Evolutionary conservation across 1,139 yeast species (phyloP), one percentile per base, ranked within the genome.

Genomic region (Candida sojae): DNA sequence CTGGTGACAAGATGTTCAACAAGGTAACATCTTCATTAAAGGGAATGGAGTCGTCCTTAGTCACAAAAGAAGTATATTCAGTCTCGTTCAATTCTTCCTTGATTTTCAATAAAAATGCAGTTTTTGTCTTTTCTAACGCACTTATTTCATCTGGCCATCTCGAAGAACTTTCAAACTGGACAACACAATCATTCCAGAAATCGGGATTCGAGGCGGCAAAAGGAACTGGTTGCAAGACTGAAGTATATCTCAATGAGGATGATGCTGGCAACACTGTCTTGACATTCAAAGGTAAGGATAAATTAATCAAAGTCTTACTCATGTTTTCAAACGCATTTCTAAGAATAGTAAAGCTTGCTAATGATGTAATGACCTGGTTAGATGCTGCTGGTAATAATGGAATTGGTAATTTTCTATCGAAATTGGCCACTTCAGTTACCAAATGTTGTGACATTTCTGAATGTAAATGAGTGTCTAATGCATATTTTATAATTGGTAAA

Each of bases 141-240:
- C 77, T 71, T 5, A 90, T 64, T 64, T 93, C 97, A 66, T 89
- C 96, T 1, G 99, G 99, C 99, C 99, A 95, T 64, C 84, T 83
- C n/a, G 83, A 77, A 1, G 97, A 88, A 3, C 88, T 75, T 69
- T 95, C 99, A 66, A 95, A 90, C 66, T 91, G 96, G 42, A 95
- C 66, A 10, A 92, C 77, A 26, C 86, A 84, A 45, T 87, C 91
- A 56, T 88, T 89, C 75, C 89, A 82, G 57, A 87, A 88, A 61
- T 89, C 92, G 5, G 92, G 92, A 57, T 82, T 86, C 1, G 89
- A 79, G 4, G 71, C 68, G 12, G 95, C 93, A 71, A 80, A 89
- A 37, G 97, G 96, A 36, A 84, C 89, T 0, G 98, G 97, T 56
- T 83, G 85, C 52, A 84, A 75, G 10, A 86, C 60, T 1, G 96